Evolutionary conservation across 495 filamentous ascomycete species (phyloP).

Genomic region (Aspergillus indologenus): DNA sequence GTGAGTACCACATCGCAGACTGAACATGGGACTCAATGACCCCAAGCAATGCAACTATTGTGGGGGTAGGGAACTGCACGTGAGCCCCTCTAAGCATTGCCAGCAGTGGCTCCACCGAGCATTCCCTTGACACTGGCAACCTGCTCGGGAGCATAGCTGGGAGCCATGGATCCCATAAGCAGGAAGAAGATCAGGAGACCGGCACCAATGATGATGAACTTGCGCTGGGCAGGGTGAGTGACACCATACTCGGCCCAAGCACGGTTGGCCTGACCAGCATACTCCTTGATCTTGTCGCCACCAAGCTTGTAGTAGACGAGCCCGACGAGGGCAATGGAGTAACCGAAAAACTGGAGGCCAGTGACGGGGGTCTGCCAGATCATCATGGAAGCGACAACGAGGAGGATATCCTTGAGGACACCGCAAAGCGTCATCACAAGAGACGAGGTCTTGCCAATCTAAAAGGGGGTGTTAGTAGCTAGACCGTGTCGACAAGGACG

Average conservation of each 20-base stretch:
- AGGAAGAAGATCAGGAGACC: constrained; percentile 65
- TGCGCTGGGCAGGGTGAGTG: constrained; percentile 69
- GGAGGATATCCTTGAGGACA: constrained; percentile 96
- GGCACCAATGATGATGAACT: constrained; percentile 64
- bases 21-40: no score
- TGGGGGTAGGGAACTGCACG: background rate
- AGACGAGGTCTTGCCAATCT: constrained; percentile 97
- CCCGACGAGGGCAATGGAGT: constrained; percentile 83
- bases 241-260: constrained; percentile 84
- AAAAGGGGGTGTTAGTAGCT: constrained; percentile 7
- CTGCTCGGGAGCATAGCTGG: constrained; percentile 41
- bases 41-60: background rate
- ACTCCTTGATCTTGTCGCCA: constrained; percentile 75
- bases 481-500: background rate
- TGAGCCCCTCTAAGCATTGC: constrained; percentile 31
- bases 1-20: background rate
- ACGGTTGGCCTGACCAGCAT: constrained; percentile 63
- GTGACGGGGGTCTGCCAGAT: constrained; percentile 86
- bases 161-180: constrained; percentile 59
- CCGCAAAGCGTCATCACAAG: constrained; percentile 96
- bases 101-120: constrained; percentile 41
- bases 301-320: constrained; percentile 98
- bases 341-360: constrained; percentile 86
- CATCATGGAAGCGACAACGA: constrained; percentile 83
- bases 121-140: constrained; percentile 41